These are phyloP conservation scores for Symbiotaphrina buchneri DNA, from an alignment of 495 filamentous ascomycete species.

Conservation along the genomic window DNA sequence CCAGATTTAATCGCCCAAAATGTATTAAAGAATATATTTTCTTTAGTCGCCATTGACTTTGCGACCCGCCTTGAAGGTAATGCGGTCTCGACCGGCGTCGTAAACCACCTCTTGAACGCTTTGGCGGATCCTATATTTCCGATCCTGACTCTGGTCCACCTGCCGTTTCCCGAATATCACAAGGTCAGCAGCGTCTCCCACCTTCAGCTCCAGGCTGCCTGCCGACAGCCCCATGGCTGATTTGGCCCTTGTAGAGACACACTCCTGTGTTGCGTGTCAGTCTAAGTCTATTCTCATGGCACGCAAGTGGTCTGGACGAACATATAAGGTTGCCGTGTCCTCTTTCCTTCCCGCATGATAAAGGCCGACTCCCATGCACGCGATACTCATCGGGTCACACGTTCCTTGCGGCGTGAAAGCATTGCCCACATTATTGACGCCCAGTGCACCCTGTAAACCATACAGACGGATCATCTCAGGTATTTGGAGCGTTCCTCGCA, in stretches of 20 bases:
- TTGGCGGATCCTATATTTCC: not conserved
- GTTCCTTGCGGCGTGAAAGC: slow-evolving; percentile 53
- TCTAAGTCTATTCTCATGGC: not conserved
- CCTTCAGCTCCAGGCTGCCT: not conserved
- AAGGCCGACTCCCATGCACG: slow-evolving; percentile 38
- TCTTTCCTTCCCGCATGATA: slow-evolving; percentile 41
- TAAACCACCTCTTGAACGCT: not conserved
- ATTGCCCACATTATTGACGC: slow-evolving; percentile 62
- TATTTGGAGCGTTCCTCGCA: slow-evolving; percentile 38
- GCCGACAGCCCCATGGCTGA: not conserved
- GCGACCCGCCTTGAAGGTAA: not conserved
- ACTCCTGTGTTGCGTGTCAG: not conserved
- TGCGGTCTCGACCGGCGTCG: not conserved
- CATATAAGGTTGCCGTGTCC: slow-evolving; percentile 36
- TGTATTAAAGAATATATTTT: too few relatives aligned
- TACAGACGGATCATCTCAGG: slow-evolving; percentile 38
- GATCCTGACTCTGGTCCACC: not conserved
- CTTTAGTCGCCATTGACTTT: too few relatives aligned
- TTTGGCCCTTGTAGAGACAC: not conserved
- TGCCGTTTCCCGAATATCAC: not conserved
- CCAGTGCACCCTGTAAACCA: slow-evolving; percentile 32
- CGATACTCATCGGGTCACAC: slow-evolving; percentile 44
- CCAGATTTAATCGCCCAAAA: too few relatives aligned
- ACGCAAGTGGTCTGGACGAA: slow-evolving; percentile 1
- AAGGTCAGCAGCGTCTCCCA: not conserved